phyloP scores from a whole-genome alignment of 2,329 filamentous ascomycete genomes.

The Podosphaera fusca region DNA sequence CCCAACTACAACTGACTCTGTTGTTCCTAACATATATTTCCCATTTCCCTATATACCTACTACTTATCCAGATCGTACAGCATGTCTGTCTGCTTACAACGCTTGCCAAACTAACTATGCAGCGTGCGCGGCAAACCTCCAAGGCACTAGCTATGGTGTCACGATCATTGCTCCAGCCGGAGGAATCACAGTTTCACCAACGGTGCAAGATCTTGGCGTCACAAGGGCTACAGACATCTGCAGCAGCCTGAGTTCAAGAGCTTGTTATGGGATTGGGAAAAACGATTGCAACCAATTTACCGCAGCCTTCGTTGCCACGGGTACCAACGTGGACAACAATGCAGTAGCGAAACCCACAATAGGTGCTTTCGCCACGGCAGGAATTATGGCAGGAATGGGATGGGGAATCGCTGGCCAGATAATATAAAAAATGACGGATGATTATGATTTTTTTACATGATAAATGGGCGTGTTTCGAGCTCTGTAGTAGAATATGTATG shows the following conservation, averaged over 20 bases:
- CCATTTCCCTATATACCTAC: slow-evolving; percentile 33
- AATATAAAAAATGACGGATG: slow-evolving; percentile 3
- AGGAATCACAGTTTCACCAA: slow-evolving; percentile 27
- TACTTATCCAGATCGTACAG: slow-evolving; percentile 25
- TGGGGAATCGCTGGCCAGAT: slow-evolving; percentile 11
- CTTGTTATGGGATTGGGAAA: slow-evolving; percentile 20
- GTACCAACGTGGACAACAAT: slow-evolving; percentile 2
- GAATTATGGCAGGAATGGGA: slow-evolving; percentile 10
- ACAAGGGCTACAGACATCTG: slow-evolving; percentile 30
- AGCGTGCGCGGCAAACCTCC: slow-evolving; percentile 27
- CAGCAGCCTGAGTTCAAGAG: slow-evolving; percentile 28
- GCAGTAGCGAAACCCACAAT: slow-evolving; percentile 9
- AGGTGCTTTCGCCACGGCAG: slow-evolving; percentile 9
- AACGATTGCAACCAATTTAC: slow-evolving; percentile 13
- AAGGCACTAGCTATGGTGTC: slow-evolving; percentile 24
- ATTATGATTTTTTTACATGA: not conserved
- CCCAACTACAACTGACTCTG: slow-evolving; percentile 20
- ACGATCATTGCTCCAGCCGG: slow-evolving; percentile 32
- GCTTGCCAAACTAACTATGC: slow-evolving; percentile 31
- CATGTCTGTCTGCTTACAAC: slow-evolving; percentile 27
- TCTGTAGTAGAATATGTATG: not conserved
- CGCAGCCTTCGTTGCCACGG: slow-evolving; percentile 7
- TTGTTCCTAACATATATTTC: slow-evolving; percentile 34
- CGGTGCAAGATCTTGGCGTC: slow-evolving; percentile 18
- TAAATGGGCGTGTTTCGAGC: not conserved